Conservation (phyloP, 352 stramenopile species). For the Peronosclerospora sorghi region DNA sequence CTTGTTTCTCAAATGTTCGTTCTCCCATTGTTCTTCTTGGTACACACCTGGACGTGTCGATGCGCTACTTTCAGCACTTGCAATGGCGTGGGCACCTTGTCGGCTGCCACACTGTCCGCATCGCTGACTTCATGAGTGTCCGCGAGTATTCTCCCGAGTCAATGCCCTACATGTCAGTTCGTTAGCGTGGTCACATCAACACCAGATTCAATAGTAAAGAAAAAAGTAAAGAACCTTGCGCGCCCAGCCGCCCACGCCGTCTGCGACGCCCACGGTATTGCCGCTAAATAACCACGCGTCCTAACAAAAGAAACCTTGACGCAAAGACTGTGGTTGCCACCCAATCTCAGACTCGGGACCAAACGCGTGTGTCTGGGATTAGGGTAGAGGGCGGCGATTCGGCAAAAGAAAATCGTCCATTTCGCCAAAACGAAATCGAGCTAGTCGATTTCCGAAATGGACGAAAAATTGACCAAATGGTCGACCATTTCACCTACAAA, state of each 20-base stretch:
- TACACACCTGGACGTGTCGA: conserved; percentile 37
- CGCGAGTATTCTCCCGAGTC: conserved; percentile 84
- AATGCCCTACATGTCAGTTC: conserved; percentile 45
- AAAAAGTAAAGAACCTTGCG: conserved; percentile 50
- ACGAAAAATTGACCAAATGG: too few relatives aligned
- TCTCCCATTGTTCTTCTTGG: neutral
- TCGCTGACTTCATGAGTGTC: conserved; percentile 56
- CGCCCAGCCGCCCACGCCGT: conserved; percentile 81
- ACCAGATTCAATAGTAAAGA: neutral
- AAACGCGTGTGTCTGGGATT: too few relatives aligned
- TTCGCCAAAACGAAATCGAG: too few relatives aligned
- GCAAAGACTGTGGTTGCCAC: too few relatives aligned
- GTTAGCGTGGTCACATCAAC: neutral
- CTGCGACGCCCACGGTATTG: conserved; percentile 72
- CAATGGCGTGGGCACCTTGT: conserved; percentile 37
- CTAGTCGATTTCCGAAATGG: too few relatives aligned
- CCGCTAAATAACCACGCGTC: conserved; percentile 77
- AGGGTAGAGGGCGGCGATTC: too few relatives aligned
- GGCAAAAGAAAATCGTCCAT: too few relatives aligned
- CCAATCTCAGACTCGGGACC: too few relatives aligned
- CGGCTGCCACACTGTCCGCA: conserved; percentile 11
- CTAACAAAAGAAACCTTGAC: too few relatives aligned
- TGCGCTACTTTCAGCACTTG: conserved; percentile 65
- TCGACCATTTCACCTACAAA: too few relatives aligned
- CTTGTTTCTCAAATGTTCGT: neutral